phyloP scores from a whole-genome alignment of 345 rosid species.

The Hevea brasiliensis region DNA sequence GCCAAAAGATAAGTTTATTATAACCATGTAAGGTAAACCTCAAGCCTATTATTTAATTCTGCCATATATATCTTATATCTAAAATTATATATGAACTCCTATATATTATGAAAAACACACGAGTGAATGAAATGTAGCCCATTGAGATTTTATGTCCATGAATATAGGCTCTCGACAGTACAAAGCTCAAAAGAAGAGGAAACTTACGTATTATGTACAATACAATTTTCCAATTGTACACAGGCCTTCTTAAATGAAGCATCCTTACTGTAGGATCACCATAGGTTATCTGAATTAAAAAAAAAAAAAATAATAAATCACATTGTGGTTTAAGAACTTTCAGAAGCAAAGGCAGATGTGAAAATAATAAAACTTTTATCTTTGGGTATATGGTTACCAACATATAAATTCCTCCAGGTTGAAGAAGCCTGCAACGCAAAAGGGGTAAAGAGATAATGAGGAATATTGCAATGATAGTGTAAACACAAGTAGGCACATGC shows the following conservation, averaged over 20 bases:
- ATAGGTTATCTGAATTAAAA: constrained; percentile 86
- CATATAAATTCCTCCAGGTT: constrained; percentile 85
- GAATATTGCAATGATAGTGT: not conserved
- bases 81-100: no score
- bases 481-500: not conserved
- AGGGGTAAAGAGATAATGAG: constrained; percentile 17
- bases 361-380: constrained; percentile 5
- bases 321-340: constrained; percentile 10
- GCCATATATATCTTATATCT: no score
- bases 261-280: constrained; percentile 93
- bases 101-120: no score
- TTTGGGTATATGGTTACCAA: constrained; percentile 57
- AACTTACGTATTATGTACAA: constrained; percentile 81
- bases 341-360: constrained; percentile 5
- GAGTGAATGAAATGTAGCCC: no score
- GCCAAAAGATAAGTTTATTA: not conserved
- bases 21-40: not conserved
- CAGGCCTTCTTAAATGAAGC: constrained; percentile 65
- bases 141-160: no score
- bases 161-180: no score
- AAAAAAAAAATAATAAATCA: constrained; percentile 5
- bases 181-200: constrained; percentile 14
- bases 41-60: not conserved
- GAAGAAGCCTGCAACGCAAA: constrained; percentile 63
- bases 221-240: constrained; percentile 66